Evolutionary conservation across 1,284 basidiomycete genomes (phyloP).

Genomic region (Paramarasmius palmivorus): DNA sequence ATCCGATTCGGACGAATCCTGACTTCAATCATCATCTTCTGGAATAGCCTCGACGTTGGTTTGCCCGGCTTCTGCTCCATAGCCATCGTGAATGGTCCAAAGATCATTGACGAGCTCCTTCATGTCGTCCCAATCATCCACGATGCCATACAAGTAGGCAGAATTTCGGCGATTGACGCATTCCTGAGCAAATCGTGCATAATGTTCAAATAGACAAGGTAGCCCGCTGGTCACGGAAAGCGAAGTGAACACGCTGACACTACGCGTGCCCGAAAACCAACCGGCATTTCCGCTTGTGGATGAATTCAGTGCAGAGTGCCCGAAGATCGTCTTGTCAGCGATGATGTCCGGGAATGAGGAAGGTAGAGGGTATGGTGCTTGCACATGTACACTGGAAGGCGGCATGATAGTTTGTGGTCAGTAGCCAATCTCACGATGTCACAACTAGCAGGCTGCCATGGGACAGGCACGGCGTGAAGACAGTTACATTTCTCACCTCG

Average conservation of each 20-base stretch:
- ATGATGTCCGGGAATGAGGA: constrained; percentile 50
- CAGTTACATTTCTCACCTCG: constrained; percentile 28
- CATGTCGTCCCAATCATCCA: constrained; percentile 48
- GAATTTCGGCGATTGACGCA: constrained; percentile 30
- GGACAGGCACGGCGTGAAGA: neutral
- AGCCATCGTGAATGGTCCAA: constrained; percentile 51
- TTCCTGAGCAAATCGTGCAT: constrained; percentile 44
- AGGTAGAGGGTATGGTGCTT: constrained; percentile 46
- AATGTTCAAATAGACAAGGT: constrained; percentile 36
- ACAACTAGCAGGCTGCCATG: neutral
- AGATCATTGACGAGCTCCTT: constrained; percentile 50
- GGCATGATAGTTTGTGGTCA: neutral
- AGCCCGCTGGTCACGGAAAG: constrained; percentile 33
- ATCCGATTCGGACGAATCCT: too few relatives aligned
- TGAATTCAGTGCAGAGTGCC: constrained; percentile 5
- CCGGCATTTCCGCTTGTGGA: constrained; percentile 24
- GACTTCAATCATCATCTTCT: neutral
- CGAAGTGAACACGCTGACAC: constrained; percentile 32
- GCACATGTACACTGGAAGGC: constrained; percentile 37
- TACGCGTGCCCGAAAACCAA: constrained; percentile 19
- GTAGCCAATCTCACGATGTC: neutral
- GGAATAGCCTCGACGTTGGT: constrained; percentile 3
- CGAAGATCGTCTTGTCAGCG: constrained; percentile 13
- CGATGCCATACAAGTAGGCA: constrained; percentile 24
- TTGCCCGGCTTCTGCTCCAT: constrained; percentile 13